Evolutionary conservation across 192 early-diverging fungal species (phyloP).

Genomic region (Coemansia sp.): DNA sequence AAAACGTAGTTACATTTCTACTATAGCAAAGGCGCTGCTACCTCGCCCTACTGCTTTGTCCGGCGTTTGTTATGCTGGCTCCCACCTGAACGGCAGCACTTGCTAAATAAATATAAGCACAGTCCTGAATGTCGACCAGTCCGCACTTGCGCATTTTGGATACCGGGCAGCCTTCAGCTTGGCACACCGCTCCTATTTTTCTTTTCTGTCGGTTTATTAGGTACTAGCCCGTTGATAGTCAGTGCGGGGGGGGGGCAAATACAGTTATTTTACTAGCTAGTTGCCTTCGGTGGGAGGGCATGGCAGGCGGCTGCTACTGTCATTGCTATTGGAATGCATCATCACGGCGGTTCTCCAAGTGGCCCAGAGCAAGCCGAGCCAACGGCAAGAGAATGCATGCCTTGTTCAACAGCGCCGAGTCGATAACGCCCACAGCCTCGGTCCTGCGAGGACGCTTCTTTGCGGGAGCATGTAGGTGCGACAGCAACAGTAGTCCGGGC

Average conservation of each 20-base stretch:
- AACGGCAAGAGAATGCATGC: background rate
- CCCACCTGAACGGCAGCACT: background rate
- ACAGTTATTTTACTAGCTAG: background rate
- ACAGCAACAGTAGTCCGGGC: background rate
- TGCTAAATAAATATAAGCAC: background rate
- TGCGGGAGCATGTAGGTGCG: background rate
- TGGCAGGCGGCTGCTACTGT: background rate
- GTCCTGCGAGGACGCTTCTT: background rate
- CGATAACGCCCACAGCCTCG: background rate
- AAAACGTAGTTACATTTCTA: background rate
- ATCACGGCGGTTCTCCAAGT: background rate
- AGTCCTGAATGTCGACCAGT: too few species aligned
- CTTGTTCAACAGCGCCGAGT: background rate
- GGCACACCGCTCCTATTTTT: background rate
- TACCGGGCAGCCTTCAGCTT: background rate
- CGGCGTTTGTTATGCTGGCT: conserved; percentile 6
- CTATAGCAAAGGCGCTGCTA: too few species aligned
- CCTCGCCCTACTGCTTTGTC: conserved; percentile 10
- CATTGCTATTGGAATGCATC: background rate
- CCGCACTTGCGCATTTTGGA: background rate
- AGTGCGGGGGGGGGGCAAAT: too few species aligned
- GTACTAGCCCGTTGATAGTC: background rate
- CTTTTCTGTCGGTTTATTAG: background rate
- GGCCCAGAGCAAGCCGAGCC: background rate
- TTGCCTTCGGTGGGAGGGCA: background rate